A percentile compares a stretch with the other conserved stretches of the same genome.
phyloP scores from a whole-genome alignment of 1,139 yeast genomes.

The Sugiyamaella japonica region DNA sequence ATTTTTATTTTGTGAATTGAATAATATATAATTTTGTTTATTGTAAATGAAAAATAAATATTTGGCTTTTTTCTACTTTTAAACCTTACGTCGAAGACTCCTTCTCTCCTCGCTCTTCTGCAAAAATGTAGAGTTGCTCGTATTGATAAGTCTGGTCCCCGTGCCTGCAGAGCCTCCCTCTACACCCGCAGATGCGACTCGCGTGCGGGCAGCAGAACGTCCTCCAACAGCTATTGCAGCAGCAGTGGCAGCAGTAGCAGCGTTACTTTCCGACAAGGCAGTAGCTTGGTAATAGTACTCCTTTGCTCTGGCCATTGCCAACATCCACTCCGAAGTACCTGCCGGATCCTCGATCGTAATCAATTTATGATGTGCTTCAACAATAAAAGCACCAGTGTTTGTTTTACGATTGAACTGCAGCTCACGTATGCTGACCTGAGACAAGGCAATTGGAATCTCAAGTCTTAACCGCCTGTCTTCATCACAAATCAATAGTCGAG shows the following conservation, averaged over 20 bases:
- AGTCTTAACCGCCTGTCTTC: constrained; percentile 38
- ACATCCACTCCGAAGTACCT: constrained; percentile 40
- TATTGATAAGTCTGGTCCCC: constrained; percentile 22
- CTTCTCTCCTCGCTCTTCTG: constrained; percentile 30
- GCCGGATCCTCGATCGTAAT: constrained; percentile 40
- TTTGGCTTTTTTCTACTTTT: not conserved
- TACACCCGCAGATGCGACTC: constrained; percentile 7
- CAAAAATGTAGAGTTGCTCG: constrained; percentile 27
- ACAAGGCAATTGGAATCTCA: constrained; percentile 39
- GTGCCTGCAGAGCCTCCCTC: not conserved
- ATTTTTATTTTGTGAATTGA: not conserved
- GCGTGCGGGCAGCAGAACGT: not conserved
- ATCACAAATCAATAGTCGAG: constrained; percentile 37
- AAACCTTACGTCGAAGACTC: constrained; percentile 18
- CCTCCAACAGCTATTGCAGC: constrained; percentile 36
- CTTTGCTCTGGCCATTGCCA: constrained; percentile 34
- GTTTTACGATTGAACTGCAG: constrained; percentile 36
- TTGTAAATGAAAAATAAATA: constrained; percentile 16
- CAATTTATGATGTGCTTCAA: constrained; percentile 40
- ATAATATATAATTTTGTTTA: not conserved
- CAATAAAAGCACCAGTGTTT: constrained; percentile 35
- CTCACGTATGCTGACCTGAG: constrained; percentile 39
- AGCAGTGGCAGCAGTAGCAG: constrained; percentile 42
- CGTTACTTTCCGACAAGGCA: constrained; percentile 28
- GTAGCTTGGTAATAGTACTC: constrained; percentile 35